phyloP scores from a whole-genome alignment of 2,329 filamentous ascomycete genomes.

The Pyricularia pennisetigena region DNA sequence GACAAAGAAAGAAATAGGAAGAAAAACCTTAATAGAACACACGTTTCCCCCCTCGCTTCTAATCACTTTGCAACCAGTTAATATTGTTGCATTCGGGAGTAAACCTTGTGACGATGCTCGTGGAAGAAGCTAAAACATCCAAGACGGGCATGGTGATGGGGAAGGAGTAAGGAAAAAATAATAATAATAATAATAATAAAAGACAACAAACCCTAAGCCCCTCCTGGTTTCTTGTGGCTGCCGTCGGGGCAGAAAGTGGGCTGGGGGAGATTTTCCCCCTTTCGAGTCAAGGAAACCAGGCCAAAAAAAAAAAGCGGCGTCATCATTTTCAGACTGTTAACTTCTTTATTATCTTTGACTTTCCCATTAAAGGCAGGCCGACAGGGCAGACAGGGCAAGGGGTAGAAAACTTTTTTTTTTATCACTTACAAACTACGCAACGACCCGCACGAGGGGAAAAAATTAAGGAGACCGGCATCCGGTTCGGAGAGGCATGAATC shows the following conservation, averaged over 20 bases:
- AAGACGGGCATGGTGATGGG: neutral
- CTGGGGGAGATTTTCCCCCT: neutral
- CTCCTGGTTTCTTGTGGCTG: neutral
- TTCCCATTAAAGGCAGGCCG: neutral
- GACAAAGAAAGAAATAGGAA: neutral
- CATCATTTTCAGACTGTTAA: neutral
- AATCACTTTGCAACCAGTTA: too few species aligned
- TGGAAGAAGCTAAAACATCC: neutral
- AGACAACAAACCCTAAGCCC: too few species aligned
- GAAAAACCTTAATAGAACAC: neutral
- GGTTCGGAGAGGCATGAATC: too few species aligned
- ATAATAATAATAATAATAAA: too few species aligned
- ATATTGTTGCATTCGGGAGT: neutral
- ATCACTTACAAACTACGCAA: neutral
- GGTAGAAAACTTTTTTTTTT: neutral
- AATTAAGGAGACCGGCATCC: neutral
- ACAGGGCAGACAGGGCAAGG: neutral
- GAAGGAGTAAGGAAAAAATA: neutral
- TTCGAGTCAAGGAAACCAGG: neutral
- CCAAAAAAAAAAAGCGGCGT: neutral
- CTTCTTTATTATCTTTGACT: neutral
- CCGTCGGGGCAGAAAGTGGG: neutral
- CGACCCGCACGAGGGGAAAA: neutral
- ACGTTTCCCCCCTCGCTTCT: neutral
- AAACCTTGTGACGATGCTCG: neutral